A percentile compares a stretch with the other conserved stretches of the same genome.
phyloP scores from a whole-genome alignment of 305 asterid species.

The Fraxinus angustifolia region DNA sequence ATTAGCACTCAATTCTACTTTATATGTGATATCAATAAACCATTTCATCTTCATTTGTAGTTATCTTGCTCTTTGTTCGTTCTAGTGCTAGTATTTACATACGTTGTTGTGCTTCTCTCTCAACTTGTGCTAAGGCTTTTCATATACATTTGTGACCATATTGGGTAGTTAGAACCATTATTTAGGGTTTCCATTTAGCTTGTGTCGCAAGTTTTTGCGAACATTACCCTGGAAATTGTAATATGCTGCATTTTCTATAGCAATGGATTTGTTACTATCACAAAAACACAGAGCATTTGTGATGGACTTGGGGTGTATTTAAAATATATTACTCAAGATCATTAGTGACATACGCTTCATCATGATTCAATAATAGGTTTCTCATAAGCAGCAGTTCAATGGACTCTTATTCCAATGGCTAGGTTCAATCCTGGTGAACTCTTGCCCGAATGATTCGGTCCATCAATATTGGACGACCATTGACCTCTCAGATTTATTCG shows the following conservation, averaged over 20 bases:
- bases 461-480: background rate
- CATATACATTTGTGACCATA: background rate
- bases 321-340: background rate
- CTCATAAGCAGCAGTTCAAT: background rate
- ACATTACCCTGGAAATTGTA: background rate
- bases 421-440: background rate
- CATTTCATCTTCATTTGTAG: background rate
- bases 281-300: background rate
- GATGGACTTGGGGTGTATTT: background rate
- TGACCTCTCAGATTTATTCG: background rate
- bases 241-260: background rate
- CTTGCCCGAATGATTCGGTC: background rate
- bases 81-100: background rate
- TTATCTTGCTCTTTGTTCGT: background rate
- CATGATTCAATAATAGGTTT: background rate
- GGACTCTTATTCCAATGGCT: background rate
- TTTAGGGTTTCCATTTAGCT: background rate
- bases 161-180: background rate
- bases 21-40: background rate
- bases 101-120: background rate
- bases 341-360: background rate
- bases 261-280: background rate
- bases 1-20: background rate
- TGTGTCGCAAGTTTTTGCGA: background rate
- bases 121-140: background rate